Conservation (phyloP, 768 basidiomycete genomes). For the Suillus sp. region DNA sequence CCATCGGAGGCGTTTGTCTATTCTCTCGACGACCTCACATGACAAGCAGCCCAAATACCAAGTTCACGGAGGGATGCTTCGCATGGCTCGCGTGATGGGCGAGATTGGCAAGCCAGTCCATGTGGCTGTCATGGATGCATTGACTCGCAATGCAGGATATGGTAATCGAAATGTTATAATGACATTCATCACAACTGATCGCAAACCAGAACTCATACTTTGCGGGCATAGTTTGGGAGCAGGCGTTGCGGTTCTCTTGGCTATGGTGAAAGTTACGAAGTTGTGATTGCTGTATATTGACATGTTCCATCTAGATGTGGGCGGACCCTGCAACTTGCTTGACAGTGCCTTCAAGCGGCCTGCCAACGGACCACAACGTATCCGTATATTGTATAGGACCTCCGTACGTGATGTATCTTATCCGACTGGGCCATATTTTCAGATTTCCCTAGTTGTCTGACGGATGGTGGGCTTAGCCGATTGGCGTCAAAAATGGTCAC, state of each 20-base stretch:
- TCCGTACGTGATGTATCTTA: constrained; percentile 50
- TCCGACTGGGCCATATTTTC: not conserved
- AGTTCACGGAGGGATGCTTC: constrained; percentile 81
- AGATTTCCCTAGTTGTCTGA: constrained; percentile 50
- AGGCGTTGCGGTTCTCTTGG: constrained; percentile 75
- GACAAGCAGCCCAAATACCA: constrained; percentile 44
- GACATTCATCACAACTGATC: constrained; percentile 1
- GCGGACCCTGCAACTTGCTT: constrained; percentile 78
- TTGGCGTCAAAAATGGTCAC: constrained; percentile 65
- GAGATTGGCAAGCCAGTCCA: constrained; percentile 76
- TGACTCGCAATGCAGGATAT: constrained; percentile 69
- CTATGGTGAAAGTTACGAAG: constrained; percentile 51
- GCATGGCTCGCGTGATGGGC: constrained; percentile 81
- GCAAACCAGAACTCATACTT: constrained; percentile 61
- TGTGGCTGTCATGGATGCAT: constrained; percentile 67
- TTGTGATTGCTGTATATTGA: not conserved
- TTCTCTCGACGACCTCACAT: constrained; percentile 19
- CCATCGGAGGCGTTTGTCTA: constrained; percentile 29
- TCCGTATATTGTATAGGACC: constrained; percentile 81
- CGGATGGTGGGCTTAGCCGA: constrained; percentile 59
- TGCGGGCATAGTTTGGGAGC: constrained; percentile 87
- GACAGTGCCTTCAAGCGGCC: constrained; percentile 65
- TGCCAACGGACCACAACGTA: constrained; percentile 66
- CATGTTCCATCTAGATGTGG: constrained; percentile 65
- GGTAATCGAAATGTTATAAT: constrained; percentile 39